phyloP scores from a whole-genome alignment of 192 early-diverging fungal species.

The Mortierella claussenii region DNA sequence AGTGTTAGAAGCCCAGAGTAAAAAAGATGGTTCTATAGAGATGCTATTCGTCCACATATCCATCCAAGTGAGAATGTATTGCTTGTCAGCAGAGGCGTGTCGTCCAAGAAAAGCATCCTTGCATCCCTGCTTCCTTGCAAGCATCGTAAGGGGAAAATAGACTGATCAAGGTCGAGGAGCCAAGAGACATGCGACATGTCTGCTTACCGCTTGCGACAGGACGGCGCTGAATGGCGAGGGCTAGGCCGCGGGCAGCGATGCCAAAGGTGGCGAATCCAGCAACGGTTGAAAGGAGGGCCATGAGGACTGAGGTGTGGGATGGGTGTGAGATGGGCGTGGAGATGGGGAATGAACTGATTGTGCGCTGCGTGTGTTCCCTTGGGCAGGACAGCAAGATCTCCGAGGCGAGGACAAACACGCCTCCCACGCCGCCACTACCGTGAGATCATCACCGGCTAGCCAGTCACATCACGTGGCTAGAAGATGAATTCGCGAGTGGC shows the following conservation, averaged over 20 bases:
- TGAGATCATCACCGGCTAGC: no score
- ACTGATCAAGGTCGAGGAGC: neutral
- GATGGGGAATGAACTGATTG: neutral
- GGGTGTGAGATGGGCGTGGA: neutral
- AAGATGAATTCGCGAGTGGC: constrained; percentile 24
- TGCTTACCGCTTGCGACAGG: constrained; percentile 28
- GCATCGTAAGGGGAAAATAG: neutral
- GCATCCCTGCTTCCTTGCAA: no score
- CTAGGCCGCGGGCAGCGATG: constrained; percentile 30
- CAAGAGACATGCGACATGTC: no score
- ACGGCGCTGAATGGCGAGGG: constrained; percentile 34
- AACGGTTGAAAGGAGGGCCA: constrained; percentile 41
- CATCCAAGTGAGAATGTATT: no score
- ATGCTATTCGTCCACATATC: no score
- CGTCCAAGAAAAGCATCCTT: neutral
- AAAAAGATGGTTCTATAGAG: no score
- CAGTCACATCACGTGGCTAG: neutral
- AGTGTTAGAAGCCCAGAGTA: no score
- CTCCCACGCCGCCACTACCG: no score
- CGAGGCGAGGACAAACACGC: no score
- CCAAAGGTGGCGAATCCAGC: constrained; percentile 49
- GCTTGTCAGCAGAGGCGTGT: no score
- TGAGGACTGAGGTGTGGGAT: neutral
- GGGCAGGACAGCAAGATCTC: neutral
- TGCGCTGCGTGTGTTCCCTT: neutral